Conservation (phyloP, 2,329 filamentous ascomycete species). For the Pseudogymnoascus sp. region DNA sequence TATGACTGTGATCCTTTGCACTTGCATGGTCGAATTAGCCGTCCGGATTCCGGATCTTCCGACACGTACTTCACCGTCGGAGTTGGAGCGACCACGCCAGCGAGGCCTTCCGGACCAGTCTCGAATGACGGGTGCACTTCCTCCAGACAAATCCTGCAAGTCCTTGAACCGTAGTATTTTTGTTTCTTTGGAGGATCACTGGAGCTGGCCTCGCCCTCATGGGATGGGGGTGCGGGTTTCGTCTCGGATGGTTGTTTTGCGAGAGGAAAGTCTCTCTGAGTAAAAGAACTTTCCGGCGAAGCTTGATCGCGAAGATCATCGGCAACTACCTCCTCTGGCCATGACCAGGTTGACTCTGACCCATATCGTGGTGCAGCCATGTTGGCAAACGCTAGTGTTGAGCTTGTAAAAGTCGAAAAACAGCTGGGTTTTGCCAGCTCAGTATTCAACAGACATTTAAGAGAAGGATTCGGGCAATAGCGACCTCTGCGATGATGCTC, state of each 20-base stretch:
- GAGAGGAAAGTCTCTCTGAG: conserved; percentile 15
- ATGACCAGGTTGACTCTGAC: conserved; percentile 22
- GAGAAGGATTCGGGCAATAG: conserved; percentile 1
- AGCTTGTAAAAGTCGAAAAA: conserved; percentile 3
- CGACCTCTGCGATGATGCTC: neutral
- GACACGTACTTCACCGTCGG: conserved; percentile 65
- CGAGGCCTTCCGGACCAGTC: conserved; percentile 45
- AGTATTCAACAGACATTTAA: conserved; percentile 6
- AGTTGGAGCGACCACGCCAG: conserved; percentile 49
- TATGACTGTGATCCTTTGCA: conserved; percentile 92
- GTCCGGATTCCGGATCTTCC: conserved; percentile 65
- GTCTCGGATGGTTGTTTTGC: conserved; percentile 14
- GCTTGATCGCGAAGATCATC: neutral
- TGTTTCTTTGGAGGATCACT: conserved; percentile 26
- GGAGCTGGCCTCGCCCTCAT: conserved; percentile 22
- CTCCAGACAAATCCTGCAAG: conserved; percentile 87
- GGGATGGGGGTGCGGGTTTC: conserved; percentile 23
- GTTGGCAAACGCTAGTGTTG: conserved; percentile 12
- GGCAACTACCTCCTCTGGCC: conserved; percentile 18
- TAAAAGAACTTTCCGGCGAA: conserved; percentile 17
- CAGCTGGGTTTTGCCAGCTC: neutral
- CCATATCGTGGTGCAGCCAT: conserved; percentile 21
- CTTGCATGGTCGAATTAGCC: conserved; percentile 81
- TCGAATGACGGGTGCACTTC: conserved; percentile 54
- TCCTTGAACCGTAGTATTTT: conserved; percentile 61